Percentiles rank a stretch among this genome's conserved stretches.
Evolutionary conservation across 176 grass and related monocot species (phyloP).

Genomic region (Ensete ventricosum): DNA sequence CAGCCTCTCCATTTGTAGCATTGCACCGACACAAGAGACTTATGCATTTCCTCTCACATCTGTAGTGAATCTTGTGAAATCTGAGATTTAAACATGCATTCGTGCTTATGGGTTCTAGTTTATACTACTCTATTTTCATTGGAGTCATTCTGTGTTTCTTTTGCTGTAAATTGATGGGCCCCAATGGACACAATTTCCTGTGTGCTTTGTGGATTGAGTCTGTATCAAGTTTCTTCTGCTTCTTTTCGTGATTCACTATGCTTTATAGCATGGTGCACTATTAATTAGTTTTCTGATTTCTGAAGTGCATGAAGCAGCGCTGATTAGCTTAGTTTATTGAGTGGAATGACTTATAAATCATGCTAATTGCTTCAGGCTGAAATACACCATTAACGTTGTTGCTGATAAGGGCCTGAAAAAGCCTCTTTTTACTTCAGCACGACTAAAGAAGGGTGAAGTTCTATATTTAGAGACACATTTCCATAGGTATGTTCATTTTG

Average conservation of each 20-base stretch:
- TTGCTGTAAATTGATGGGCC: not conserved
- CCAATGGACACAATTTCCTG: not conserved
- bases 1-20: not conserved
- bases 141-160: not conserved
- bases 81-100: not conserved
- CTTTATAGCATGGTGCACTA: not conserved
- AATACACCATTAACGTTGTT: constrained; percentile 93
- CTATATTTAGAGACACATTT: constrained; percentile 92
- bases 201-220: not conserved
- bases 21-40: not conserved
- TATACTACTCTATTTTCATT: not conserved
- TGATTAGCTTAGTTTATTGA: not conserved
- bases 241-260: not conserved
- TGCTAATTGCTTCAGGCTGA: constrained; percentile 52
- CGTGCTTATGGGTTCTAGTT: not conserved
- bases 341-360: constrained; percentile 4
- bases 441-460: constrained; percentile 94
- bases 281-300: too few species aligned
- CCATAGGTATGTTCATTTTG: constrained; percentile 41
- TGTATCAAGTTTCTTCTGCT: not conserved
- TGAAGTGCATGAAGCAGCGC: not conserved
- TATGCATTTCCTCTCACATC: not conserved
- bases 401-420: constrained; percentile 93
- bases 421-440: constrained; percentile 74
- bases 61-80: not conserved